Base-by-base conservation (phyloP, 164 flowering plant genomes). In the Tetrastigma voinierianum region DNA sequence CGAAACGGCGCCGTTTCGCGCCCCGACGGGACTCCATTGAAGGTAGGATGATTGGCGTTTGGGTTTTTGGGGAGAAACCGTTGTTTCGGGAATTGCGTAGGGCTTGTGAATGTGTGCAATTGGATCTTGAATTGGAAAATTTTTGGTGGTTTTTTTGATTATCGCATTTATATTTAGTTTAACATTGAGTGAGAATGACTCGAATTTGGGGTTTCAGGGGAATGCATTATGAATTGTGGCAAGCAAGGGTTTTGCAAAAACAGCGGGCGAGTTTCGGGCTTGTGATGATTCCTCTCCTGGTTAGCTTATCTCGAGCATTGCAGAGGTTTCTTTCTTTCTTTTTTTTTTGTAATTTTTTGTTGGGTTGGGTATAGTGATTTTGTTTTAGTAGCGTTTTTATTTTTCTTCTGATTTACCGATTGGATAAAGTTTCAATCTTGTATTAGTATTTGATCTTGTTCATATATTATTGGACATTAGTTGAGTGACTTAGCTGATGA, bases 211-310 rank as follows among this genome's bases (percentile, higher is more conserved):
- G 65, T 66, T 73, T 64, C 53, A 70, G 73, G 51, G 44, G 54
- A 51, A 61, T 67, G 74, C 67, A 59, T 67, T 64, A 66, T 75
- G 81, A 73, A 59, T 54, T 65, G n/a, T 66, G 51, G 58, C 13
- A 44, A 51, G 47, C 62, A 53, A 44, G 64, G 75, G 71, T 56
- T 73, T 73, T 66, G 67, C 24, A 68, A 58, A 60, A 45, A 64
- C 67, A 61, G 74, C 11, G 61, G 65, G 40, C 19, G 66, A 40
- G 58, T 72, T 72, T 62, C 63, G 14, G 59, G 52, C 61, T 54
- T 69, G 46, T 48, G 61, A 74, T 46, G 70, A 72, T 54, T 61
- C 51, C 21, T 71, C 71, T 4, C 72, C 68, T 58, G 80, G 76
- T 60, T 74, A 47, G 66, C 46, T 43, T 57, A 3, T 46, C 23